phyloP scores from a whole-genome alignment of 1,139 yeast genomes.

The Blastobotrys indianensis region DNA sequence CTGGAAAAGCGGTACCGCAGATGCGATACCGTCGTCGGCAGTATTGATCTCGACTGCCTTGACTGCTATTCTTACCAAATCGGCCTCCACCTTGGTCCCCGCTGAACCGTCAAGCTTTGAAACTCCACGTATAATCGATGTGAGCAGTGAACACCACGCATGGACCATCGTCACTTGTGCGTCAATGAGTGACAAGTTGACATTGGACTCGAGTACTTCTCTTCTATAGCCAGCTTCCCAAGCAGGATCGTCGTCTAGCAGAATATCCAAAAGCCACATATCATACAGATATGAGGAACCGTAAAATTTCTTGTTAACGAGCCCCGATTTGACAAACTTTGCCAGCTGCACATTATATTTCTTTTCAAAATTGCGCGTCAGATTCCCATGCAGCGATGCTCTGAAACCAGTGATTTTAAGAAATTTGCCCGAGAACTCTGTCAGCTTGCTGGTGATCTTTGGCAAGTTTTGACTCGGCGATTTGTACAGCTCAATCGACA shows the following conservation, averaged over 20 bases:
- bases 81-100: slow-evolving; percentile 30
- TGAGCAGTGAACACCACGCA: slow-evolving; percentile 71
- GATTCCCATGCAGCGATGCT: slow-evolving; percentile 42
- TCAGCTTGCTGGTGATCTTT: slow-evolving; percentile 1
- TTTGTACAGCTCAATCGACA: slow-evolving; percentile 67
- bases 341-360: slow-evolving; percentile 45
- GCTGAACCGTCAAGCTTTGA: too few relatives aligned
- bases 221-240: slow-evolving; percentile 50
- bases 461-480: slow-evolving; percentile 18
- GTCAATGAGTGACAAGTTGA: slow-evolving; percentile 57
- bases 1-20: slow-evolving; percentile 42
- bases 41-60: slow-evolving; percentile 49
- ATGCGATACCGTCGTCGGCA: slow-evolving; percentile 43
- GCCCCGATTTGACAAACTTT: slow-evolving; percentile 39
- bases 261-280: slow-evolving; percentile 54
- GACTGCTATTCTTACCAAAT: slow-evolving; percentile 39
- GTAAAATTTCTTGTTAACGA: slow-evolving; percentile 41
- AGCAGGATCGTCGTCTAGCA: slow-evolving; percentile 42
- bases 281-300: slow-evolving; percentile 56
- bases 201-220: slow-evolving; percentile 54
- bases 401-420: slow-evolving; percentile 39
- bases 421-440: slow-evolving; percentile 33
- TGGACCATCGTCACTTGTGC: slow-evolving; percentile 67
- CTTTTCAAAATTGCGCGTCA: slow-evolving; percentile 42
- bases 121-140: slow-evolving; percentile 45